These are phyloP conservation scores for Cercospora zeae-maydis DNA, from an alignment of 2,329 filamentous ascomycete species.

Conservation along the genomic window DNA sequence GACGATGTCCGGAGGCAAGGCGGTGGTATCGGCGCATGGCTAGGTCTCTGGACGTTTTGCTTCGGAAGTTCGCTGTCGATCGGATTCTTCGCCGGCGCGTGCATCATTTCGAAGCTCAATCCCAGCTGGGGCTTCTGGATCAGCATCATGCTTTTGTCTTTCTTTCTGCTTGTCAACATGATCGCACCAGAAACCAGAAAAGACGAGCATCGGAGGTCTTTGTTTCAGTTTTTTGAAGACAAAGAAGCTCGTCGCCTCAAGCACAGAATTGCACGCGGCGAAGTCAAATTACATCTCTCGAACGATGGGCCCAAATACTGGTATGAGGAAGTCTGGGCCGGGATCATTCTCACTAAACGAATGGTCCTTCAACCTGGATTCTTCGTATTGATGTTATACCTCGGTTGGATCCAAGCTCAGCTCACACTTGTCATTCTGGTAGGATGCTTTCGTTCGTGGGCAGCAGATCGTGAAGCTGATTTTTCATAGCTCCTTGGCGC, in stretches of 20 bases:
- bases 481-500: slow-evolving; percentile 59
- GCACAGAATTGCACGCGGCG: slow-evolving; percentile 62
- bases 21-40: slow-evolving; percentile 75
- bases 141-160: slow-evolving; percentile 63
- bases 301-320: slow-evolving; percentile 71
- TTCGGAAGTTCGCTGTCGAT: slow-evolving; percentile 68
- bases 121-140: slow-evolving; percentile 75
- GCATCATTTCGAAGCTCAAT: slow-evolving; percentile 61
- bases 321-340: slow-evolving; percentile 72
- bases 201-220: slow-evolving; percentile 64
- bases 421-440: slow-evolving; percentile 69
- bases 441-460: slow-evolving; percentile 27
- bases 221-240: slow-evolving; percentile 58
- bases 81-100: slow-evolving; percentile 68
- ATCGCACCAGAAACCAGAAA: slow-evolving; percentile 68
- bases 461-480: slow-evolving; percentile 8
- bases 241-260: slow-evolving; percentile 44
- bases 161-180: slow-evolving; percentile 66
- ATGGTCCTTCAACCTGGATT: slow-evolving; percentile 76
- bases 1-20: slow-evolving; percentile 70
- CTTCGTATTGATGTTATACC: slow-evolving; percentile 66
- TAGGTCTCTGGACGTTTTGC: slow-evolving; percentile 74
- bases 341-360: slow-evolving; percentile 60
- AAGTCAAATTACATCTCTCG: slow-evolving; percentile 71
- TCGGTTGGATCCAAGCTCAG: slow-evolving; percentile 75